A percentile compares a stretch with the other conserved stretches of the same genome.
phyloP scores from a whole-genome alignment of 2,329 filamentous ascomycete genomes.

The Leptographium procerum region DNA sequence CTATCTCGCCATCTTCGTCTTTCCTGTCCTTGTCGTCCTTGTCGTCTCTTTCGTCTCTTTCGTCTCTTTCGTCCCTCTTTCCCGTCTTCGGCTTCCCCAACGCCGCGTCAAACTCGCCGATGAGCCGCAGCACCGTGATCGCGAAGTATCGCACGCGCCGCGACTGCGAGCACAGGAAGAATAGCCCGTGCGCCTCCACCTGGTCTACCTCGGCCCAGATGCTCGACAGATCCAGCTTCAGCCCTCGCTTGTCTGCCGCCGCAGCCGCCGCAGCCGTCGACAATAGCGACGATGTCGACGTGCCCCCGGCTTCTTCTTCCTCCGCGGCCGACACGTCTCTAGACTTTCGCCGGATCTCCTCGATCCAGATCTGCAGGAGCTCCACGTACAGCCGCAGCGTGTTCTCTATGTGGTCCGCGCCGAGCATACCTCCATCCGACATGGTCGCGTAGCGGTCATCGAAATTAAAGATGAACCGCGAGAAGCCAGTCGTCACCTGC shows the following conservation, averaged over 20 bases:
- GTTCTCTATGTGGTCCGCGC: conserved; percentile 86
- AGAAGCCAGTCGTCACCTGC: conserved; percentile 92
- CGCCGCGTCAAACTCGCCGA: conserved; percentile 86
- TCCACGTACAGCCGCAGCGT: conserved; percentile 90
- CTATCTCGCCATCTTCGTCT: too few species aligned
- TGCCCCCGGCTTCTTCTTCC: background rate
- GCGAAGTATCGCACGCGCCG: conserved; percentile 80
- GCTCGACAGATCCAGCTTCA: conserved; percentile 74
- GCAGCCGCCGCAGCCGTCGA: background rate
- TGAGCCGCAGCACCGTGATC: conserved; percentile 81
- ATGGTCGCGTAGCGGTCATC: conserved; percentile 96
- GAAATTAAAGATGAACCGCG: conserved; percentile 96
- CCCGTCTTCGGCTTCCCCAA: conserved; percentile 55
- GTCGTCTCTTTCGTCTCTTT: too few species aligned
- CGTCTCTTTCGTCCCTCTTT: too few species aligned
- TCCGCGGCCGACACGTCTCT: conserved; percentile 55
- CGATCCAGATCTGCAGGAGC: conserved; percentile 91
- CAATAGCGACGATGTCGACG: too few species aligned
- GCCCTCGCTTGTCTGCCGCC: conserved; percentile 55
- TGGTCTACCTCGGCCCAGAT: conserved; percentile 92
- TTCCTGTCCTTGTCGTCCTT: too few species aligned
- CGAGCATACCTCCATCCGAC: conserved; percentile 94
- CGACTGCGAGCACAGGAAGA: conserved; percentile 95
- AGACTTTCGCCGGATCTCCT: conserved; percentile 82
- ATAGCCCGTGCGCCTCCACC: conserved; percentile 89